Conservation (phyloP, 225 moss, liverwort and hornwort genomes). For the Sphagnum tenellum region DNA sequence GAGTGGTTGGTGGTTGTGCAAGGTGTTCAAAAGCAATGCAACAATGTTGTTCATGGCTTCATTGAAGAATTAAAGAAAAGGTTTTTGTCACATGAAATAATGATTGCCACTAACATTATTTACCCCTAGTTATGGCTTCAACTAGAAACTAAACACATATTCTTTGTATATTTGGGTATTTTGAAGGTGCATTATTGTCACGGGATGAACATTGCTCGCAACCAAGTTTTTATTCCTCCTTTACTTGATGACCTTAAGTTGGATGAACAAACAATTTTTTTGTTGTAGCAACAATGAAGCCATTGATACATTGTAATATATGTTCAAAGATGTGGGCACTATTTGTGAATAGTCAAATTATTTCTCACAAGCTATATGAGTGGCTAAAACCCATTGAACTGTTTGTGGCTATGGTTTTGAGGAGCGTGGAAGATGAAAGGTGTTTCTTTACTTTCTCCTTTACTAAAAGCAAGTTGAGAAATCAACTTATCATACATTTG, state of each 20-base stretch:
- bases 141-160: too few species aligned
- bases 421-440: not conserved
- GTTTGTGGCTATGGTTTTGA: not conserved
- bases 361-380: not conserved
- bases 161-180: too few species aligned
- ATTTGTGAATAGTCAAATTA: not conserved
- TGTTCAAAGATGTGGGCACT: not conserved
- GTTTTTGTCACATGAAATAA: not conserved
- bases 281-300: not conserved
- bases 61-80: slow-evolving; percentile 1
- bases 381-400: not conserved
- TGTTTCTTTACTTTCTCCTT: slow-evolving; percentile 1
- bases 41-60: not conserved
- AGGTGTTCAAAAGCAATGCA: not conserved
- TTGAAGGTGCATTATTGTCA: too few species aligned
- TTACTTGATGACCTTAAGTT: not conserved
- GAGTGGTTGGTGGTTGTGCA: not conserved
- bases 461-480: not conserved
- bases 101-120: not conserved
- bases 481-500: not conserved
- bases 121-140: not conserved
- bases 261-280: not conserved
- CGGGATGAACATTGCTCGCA: too few species aligned
- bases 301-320: not conserved
- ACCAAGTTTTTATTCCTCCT: too few species aligned